Conservation (phyloP, 1,139 yeast genomes). For the Candida sp. region DNA sequence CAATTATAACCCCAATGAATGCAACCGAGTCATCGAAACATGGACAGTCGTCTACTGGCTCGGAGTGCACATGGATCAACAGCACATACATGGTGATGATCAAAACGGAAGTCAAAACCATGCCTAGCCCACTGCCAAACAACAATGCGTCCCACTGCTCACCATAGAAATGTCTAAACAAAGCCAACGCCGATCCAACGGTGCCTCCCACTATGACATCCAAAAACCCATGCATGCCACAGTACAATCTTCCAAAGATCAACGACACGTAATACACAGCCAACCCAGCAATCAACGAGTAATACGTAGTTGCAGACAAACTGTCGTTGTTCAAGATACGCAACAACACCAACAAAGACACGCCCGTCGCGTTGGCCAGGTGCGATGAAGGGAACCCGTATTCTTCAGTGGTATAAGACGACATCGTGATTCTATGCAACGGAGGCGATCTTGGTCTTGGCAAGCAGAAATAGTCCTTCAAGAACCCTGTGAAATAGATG, state of each 20-base stretch:
- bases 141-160: slow-evolving; percentile 43
- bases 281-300: slow-evolving; percentile 18
- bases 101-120: slow-evolving; percentile 36
- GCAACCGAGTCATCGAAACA: slow-evolving; percentile 97
- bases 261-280: slow-evolving; percentile 65
- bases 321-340: slow-evolving; percentile 16
- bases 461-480: slow-evolving; percentile 85
- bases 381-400: slow-evolving; percentile 97
- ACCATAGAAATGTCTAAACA: slow-evolving; percentile 43
- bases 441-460: slow-evolving; percentile 97
- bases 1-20: slow-evolving; percentile 87
- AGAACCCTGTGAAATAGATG: slow-evolving; percentile 74
- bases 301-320: slow-evolving; percentile 10
- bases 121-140: slow-evolving; percentile 27
- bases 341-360: slow-evolving; percentile 53
- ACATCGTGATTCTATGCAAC: slow-evolving; percentile 84
- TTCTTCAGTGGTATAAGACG: slow-evolving; percentile 87
- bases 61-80: slow-evolving; percentile 72
- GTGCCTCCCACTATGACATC: slow-evolving; percentile 72
- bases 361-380: slow-evolving; percentile 90
- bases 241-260: slow-evolving; percentile 82
- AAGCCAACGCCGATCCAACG: slow-evolving; percentile 58
- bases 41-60: slow-evolving; percentile 94
- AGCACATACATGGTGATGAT: slow-evolving; percentile 45
- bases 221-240: slow-evolving; percentile 97